A percentile compares a stretch with the other conserved stretches of the same genome.
Evolutionary conservation across 148 eudicot genomes (phyloP).

Genomic region (Fagopyrum tataricum): DNA sequence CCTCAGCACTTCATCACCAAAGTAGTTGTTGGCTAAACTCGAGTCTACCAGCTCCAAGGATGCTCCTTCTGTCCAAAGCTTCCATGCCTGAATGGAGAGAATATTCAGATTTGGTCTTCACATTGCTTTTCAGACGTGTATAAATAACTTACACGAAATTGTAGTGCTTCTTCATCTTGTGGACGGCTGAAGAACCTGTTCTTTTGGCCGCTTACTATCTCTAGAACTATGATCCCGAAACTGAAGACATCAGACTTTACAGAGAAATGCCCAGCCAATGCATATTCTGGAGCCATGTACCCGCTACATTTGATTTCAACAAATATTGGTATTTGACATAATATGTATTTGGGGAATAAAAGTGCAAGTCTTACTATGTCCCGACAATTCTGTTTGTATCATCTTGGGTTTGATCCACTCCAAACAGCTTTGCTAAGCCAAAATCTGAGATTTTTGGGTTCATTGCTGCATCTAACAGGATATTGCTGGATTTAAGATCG

Average conservation of each 20-base stretch:
- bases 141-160: conserved; percentile 15
- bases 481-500: conserved; percentile 46
- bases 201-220: conserved; percentile 32
- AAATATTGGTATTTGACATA: not conserved
- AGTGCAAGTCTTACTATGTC: conserved; percentile 38
- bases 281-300: conserved; percentile 24
- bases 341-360: not conserved
- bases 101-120: not conserved
- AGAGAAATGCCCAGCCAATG: conserved; percentile 6
- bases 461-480: conserved; percentile 36
- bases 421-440: conserved; percentile 51
- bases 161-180: conserved; percentile 13
- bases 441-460: conserved; percentile 58
- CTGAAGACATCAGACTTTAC: conserved; percentile 32
- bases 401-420: conserved; percentile 39
- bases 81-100: conserved; percentile 18
- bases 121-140: not conserved
- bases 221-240: conserved; percentile 31
- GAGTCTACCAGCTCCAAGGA: conserved; percentile 17
- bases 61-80: conserved; percentile 17
- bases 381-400: conserved; percentile 42
- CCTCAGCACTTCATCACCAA: conserved; percentile 1
- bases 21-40: conserved; percentile 1
- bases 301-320: conserved; percentile 22
- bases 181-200: conserved; percentile 12